Evolutionary conservation across 2,329 filamentous ascomycete genomes (phyloP).

Genomic region (Botrytis deweyae): DNA sequence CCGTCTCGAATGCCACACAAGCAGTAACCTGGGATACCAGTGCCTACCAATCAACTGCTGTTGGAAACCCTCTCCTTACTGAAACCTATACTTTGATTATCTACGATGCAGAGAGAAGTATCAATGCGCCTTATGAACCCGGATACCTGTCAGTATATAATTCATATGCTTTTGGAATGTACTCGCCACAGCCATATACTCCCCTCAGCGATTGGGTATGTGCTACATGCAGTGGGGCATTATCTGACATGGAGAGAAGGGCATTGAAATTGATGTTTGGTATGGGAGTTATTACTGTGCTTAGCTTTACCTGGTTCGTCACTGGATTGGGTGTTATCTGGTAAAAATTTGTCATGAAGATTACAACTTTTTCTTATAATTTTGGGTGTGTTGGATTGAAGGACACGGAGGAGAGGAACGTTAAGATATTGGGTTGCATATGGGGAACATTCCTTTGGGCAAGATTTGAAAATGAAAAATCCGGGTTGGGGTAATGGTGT

Average conservation of each 20-base stretch:
- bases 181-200: slow-evolving; percentile 52
- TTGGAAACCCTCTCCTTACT: slow-evolving; percentile 47
- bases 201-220: slow-evolving; percentile 54
- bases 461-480: slow-evolving; percentile 19
- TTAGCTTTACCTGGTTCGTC: slow-evolving; percentile 66
- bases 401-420: slow-evolving; percentile 3
- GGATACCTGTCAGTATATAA: slow-evolving; percentile 55
- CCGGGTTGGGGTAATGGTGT: slow-evolving; percentile 26
- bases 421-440: slow-evolving; percentile 11
- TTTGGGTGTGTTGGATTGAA: slow-evolving; percentile 7
- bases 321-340: slow-evolving; percentile 44
- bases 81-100: slow-evolving; percentile 62
- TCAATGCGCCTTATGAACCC: slow-evolving; percentile 51
- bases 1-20: slow-evolving; percentile 50
- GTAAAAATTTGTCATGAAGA: slow-evolving; percentile 28
- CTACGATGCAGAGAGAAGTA: slow-evolving; percentile 55
- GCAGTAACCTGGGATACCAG: slow-evolving; percentile 60
- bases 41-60: slow-evolving; percentile 47
- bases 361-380: background rate
- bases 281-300: slow-evolving; percentile 56
- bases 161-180: slow-evolving; percentile 58
- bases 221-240: slow-evolving; percentile 55
- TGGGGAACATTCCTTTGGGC: slow-evolving; percentile 10
- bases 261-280: slow-evolving; percentile 52
- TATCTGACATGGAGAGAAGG: slow-evolving; percentile 48